Evolutionary conservation across 805 yeast genomes (phyloP).

Genomic region (Hanseniaspora meyeri): DNA sequence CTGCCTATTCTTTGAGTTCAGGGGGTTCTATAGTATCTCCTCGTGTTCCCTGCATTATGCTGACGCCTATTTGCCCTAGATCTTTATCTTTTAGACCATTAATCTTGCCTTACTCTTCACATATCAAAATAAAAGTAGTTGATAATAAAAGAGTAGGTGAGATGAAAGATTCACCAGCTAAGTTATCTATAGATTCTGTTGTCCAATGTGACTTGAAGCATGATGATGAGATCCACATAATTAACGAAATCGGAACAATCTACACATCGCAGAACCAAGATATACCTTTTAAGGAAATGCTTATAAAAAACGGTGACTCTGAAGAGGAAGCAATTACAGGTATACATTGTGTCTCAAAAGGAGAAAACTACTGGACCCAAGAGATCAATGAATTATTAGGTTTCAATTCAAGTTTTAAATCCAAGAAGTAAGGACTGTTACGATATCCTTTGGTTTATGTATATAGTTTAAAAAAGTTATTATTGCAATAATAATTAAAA

Average conservation of each 20-base stretch:
- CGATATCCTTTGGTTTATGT: neutral
- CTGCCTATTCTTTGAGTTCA: constrained; percentile 78
- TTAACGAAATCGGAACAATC: constrained; percentile 53
- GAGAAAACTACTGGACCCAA: constrained; percentile 81
- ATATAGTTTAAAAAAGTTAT: neutral
- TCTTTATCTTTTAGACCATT: constrained; percentile 84
- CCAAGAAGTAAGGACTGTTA: constrained; percentile 17
- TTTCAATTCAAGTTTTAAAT: constrained; percentile 71
- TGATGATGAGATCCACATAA: constrained; percentile 71
- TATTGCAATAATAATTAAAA: constrained; percentile 2
- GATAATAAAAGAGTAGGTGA: constrained; percentile 29
- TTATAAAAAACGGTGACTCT: neutral
- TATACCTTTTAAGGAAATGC: constrained; percentile 25
- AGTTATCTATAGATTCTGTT: constrained; percentile 73
- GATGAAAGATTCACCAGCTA: constrained; percentile 18
- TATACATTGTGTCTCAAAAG: constrained; percentile 75
- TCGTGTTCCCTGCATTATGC: constrained; percentile 61
- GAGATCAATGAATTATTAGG: constrained; percentile 82
- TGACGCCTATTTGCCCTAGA: constrained; percentile 88
- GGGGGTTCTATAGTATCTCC: constrained; percentile 95
- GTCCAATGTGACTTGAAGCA: constrained; percentile 53
- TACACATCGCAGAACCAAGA: constrained; percentile 39
- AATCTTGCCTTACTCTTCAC: constrained; percentile 66
- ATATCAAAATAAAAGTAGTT: constrained; percentile 46
- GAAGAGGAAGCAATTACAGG: constrained; percentile 35